Percentiles rank a stretch among this genome's conserved stretches.
Evolutionary conservation across 345 rosid species (phyloP).

Genomic region (Trapa incisa): DNA sequence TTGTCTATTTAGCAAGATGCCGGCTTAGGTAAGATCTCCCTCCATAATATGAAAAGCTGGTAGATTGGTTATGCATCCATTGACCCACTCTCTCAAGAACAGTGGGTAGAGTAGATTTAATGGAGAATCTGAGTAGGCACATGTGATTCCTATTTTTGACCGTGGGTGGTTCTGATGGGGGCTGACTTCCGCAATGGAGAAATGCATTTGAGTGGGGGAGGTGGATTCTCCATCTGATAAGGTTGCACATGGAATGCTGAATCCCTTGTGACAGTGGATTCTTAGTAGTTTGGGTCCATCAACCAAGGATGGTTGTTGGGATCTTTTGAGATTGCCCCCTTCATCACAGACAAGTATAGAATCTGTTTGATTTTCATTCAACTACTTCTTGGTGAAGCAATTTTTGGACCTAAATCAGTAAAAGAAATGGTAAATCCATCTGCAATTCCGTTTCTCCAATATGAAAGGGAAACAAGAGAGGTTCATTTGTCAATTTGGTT

Average conservation of each 20-base stretch:
- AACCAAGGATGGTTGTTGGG: background rate
- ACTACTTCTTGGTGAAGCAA: no score
- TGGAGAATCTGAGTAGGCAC: background rate
- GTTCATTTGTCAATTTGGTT: constrained; percentile 74
- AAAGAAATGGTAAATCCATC: no score
- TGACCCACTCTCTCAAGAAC: background rate
- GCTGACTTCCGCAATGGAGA: no score
- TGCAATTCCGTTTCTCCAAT: no score
- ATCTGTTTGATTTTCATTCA: background rate
- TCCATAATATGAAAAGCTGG: background rate
- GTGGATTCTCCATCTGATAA: background rate
- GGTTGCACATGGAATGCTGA: constrained; percentile 3
- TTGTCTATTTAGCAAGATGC: background rate
- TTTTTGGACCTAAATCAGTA: no score
- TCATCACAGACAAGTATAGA: background rate
- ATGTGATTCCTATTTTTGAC: background rate
- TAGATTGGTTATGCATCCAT: background rate
- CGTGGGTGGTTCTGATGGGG: background rate
- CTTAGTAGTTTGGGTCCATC: background rate
- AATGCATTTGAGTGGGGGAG: background rate
- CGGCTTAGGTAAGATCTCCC: background rate
- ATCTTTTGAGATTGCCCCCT: background rate
- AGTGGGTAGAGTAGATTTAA: background rate
- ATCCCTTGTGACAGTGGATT: background rate
- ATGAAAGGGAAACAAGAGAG: background rate